Percentiles rank a stretch among this genome's conserved stretches.
These are phyloP conservation scores for Neonectria hederae DNA, from an alignment of 2,329 filamentous ascomycete genomes.

Conservation along the genomic window DNA sequence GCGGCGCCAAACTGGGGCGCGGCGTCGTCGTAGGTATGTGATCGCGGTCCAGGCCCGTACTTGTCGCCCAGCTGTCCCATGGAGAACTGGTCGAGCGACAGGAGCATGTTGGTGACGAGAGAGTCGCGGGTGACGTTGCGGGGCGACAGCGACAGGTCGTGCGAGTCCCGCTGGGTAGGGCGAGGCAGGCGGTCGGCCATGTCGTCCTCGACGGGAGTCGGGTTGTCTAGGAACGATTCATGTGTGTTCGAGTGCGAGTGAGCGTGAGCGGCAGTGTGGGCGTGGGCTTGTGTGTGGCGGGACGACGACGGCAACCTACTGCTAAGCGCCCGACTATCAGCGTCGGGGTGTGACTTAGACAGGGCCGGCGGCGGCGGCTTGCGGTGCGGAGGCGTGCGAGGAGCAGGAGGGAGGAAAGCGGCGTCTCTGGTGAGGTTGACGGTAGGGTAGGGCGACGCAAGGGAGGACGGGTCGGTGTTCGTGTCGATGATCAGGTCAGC, in stretches of 20 bases:
- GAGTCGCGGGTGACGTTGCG: conserved; percentile 85
- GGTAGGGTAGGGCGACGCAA: conserved; percentile 28
- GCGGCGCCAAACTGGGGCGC: conserved; percentile 38
- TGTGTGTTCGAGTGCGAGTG: conserved; percentile 24
- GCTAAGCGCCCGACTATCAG: conserved; percentile 40
- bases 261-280: neutral
- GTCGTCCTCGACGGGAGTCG: conserved; percentile 43
- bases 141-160: conserved; percentile 85
- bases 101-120: conserved; percentile 93
- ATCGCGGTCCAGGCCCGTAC: conserved; percentile 37
- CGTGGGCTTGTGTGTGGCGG: conserved; percentile 17
- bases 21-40: conserved; percentile 43
- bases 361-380: conserved; percentile 25
- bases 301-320: conserved; percentile 32
- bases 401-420: conserved; percentile 23
- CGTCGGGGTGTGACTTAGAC: conserved; percentile 37
- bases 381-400: conserved; percentile 31
- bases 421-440: conserved; percentile 27
- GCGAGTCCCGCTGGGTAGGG: conserved; percentile 68
- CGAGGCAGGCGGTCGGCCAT: conserved; percentile 41
- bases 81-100: conserved; percentile 88
- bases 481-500: conserved; percentile 41
- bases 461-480: conserved; percentile 34
- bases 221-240: conserved; percentile 45
- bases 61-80: conserved; percentile 54